Conservation (phyloP, 1,284 basidiomycete species). For the Cystobasidium slooffiae region DNA sequence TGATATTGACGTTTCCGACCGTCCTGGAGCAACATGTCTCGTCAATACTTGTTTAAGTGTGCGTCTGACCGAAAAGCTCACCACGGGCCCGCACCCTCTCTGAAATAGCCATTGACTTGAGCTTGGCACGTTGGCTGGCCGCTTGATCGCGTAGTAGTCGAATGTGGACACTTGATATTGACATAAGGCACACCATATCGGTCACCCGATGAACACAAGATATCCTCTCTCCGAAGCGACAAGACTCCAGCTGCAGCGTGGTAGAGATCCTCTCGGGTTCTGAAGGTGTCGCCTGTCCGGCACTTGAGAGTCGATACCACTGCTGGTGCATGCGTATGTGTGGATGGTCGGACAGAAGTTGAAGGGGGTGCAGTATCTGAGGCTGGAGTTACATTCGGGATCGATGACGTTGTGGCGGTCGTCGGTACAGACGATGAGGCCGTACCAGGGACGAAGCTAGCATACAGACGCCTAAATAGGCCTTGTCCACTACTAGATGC, state of each 20-base stretch:
- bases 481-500: background rate
- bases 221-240: background rate
- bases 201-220: background rate
- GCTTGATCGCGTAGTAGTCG: too few species aligned
- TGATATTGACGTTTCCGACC: background rate
- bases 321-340: too few species aligned
- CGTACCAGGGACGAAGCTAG: background rate
- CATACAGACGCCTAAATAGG: background rate
- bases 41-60: background rate
- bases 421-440: background rate
- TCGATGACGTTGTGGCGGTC: too few species aligned
- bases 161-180: background rate
- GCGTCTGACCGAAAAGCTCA: background rate
- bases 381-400: too few species aligned
- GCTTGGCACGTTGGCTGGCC: too few species aligned
- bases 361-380: too few species aligned
- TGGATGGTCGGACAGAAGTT: too few species aligned
- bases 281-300: background rate
- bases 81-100: background rate
- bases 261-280: background rate
- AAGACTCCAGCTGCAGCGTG: background rate
- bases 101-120: background rate
- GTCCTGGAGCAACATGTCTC: background rate
- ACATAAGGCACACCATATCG: background rate
- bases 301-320: background rate